Evolutionary conservation across 148 eudicot species (phyloP).

Genomic region (Camellia sinensis): DNA sequence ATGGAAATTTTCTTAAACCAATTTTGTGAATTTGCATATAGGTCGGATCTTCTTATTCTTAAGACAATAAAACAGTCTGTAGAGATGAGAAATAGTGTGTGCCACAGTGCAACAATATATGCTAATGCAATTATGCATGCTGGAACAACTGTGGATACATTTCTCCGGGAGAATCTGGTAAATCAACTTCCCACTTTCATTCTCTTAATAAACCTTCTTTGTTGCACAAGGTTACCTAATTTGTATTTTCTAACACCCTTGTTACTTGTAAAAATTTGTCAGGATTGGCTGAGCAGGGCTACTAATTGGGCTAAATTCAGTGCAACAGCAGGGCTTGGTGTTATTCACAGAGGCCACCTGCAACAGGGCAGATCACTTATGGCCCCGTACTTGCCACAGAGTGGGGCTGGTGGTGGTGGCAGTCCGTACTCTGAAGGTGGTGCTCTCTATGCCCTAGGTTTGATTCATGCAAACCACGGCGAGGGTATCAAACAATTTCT

Average conservation of each 20-base stretch:
- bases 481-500: constrained; percentile 95
- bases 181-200: not conserved
- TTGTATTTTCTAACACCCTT: not conserved
- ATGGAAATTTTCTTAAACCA: not conserved
- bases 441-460: constrained; percentile 90
- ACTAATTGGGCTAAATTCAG: constrained; percentile 99
- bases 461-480: constrained; percentile 98
- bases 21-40: constrained; percentile 20
- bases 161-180: constrained; percentile 95
- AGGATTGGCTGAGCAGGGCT: constrained; percentile 99
- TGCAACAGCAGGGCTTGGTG: constrained; percentile 98
- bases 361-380: constrained; percentile 94
- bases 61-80: constrained; percentile 98
- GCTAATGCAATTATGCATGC: constrained; percentile 99
- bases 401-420: constrained; percentile 89
- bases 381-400: constrained; percentile 99
- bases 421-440: constrained; percentile 99
- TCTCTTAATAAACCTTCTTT: not conserved
- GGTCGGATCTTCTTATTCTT: constrained; percentile 96
- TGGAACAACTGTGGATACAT: constrained; percentile 97
- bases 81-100: constrained; percentile 98
- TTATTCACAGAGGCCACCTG: constrained; percentile 90
- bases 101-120: constrained; percentile 97
- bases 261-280: constrained; percentile 11
- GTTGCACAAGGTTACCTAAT: not conserved